Evolutionary conservation across 2,329 filamentous ascomycete genomes (phyloP).

Genomic region (Thelonectria olida): DNA sequence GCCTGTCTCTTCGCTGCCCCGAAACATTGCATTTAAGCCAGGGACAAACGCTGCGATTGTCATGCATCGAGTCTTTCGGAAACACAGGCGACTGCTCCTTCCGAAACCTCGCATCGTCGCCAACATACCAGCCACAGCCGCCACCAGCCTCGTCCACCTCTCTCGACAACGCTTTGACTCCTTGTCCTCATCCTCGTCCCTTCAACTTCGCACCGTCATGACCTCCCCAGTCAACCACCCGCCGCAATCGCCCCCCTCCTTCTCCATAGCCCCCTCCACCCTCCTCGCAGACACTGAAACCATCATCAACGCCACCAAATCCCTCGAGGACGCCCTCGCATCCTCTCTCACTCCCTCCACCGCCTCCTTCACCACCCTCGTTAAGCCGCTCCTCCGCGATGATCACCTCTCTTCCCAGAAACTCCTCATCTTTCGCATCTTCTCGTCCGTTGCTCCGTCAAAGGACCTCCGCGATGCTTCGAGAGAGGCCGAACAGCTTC

Average conservation of each 20-base stretch:
- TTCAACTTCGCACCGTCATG: too few relatives aligned
- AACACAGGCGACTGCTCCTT: too few relatives aligned
- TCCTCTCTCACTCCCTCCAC: constrained; percentile 24
- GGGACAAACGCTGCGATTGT: too few relatives aligned
- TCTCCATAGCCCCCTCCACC: constrained; percentile 20
- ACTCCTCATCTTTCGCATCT: constrained; percentile 32
- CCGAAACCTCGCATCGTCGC: too few relatives aligned
- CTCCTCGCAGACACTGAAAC: constrained; percentile 46
- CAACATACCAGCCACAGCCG: neutral
- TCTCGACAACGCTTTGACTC: neutral
- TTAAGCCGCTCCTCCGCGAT: constrained; percentile 34
- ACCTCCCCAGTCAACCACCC: constrained; percentile 18
- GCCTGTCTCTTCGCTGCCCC: too few relatives aligned
- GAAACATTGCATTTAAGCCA: too few relatives aligned
- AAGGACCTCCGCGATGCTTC: constrained; percentile 40
- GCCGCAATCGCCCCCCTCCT: constrained; percentile 34
- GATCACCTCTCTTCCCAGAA: constrained; percentile 29
- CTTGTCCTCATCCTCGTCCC: too few relatives aligned
- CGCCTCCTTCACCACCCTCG: constrained; percentile 33
- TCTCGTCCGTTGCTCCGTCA: constrained; percentile 37
- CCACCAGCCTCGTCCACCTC: neutral
- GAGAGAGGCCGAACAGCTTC: constrained; percentile 35
- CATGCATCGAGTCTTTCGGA: too few relatives aligned
- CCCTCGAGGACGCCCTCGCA: constrained; percentile 34
- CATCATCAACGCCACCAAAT: constrained; percentile 30